Evolutionary conservation across 208 protist genomes (phyloP).

Genomic region (Leishmania braziliensis): DNA sequence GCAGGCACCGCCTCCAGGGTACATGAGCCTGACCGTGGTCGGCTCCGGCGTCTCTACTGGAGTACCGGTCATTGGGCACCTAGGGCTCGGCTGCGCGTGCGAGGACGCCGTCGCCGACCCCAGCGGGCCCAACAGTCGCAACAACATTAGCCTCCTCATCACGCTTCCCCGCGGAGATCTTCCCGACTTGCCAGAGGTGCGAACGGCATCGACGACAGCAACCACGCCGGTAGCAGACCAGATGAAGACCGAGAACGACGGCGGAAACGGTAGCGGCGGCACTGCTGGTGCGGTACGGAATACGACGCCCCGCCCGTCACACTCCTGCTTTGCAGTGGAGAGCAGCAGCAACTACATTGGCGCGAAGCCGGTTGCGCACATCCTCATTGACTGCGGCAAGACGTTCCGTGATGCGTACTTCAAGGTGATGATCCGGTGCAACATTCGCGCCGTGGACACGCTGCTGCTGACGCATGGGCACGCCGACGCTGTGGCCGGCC

Average conservation of each 20-base stretch:
- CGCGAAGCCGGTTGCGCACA: slow-evolving; percentile 39
- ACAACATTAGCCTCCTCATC: slow-evolving; percentile 84
- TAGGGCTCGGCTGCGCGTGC: slow-evolving; percentile 72
- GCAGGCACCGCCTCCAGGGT: slow-evolving; percentile 34
- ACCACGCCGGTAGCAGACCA: background rate
- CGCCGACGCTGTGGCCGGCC: slow-evolving; percentile 75
- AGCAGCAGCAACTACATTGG: slow-evolving; percentile 34
- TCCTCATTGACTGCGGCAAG: slow-evolving; percentile 91
- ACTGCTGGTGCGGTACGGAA: background rate
- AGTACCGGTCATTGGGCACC: slow-evolving; percentile 86
- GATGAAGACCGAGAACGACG: background rate
- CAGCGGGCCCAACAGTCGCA: slow-evolving; percentile 67
- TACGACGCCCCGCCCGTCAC: slow-evolving; percentile 6
- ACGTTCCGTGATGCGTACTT: slow-evolving; percentile 93
- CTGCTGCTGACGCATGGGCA: slow-evolving; percentile 90
- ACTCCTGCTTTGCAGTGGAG: slow-evolving; percentile 31
- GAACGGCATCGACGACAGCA: background rate
- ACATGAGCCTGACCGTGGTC: slow-evolving; percentile 61
- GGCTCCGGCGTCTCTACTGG: slow-evolving; percentile 84
- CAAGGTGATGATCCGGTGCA: slow-evolving; percentile 65
- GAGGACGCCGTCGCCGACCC: slow-evolving; percentile 64
- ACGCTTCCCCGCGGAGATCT: slow-evolving; percentile 39
- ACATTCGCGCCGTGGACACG: slow-evolving; percentile 68
- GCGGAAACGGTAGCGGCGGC: background rate
- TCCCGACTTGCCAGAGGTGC: background rate